Evolutionary conservation across 371 early-diverging fungal species (phyloP), one percentile per base, ranked within the genome.

Genomic region (Mortierella polycephala): DNA sequence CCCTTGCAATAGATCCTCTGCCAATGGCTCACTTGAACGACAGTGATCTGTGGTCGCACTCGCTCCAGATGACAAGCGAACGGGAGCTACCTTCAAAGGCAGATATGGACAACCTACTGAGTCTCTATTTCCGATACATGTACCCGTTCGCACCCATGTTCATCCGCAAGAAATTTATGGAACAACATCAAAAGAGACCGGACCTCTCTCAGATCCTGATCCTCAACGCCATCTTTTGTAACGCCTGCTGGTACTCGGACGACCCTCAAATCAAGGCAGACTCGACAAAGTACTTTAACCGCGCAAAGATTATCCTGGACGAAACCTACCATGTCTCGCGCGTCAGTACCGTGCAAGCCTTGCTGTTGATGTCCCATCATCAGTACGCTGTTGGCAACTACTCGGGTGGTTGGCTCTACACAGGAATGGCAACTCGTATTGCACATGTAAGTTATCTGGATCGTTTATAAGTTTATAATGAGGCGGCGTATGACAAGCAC

Each of bases 141-240:
- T 79, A 79, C 44, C 79, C 79, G 16, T 79, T 79, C 47, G 79
- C 79, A 3, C 79, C 79, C 53, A 79, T 79, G 79, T 79, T 79
- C 73, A 72, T 79, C 57, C 72, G 79, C 59, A 67, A 50, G 47
- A 14, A 60, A 12, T 79, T 79, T 13, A 68, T 79, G 69, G 69
- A 72, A 16, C 67, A 71, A 21, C 59, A 69, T 40, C 21, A 67
- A 12, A 64, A 64, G 50, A 67, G 79, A 37, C 79, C 79, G 3
- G 79, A 79, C 58, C 79, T 79, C 30, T 72, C 72, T 0, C 79
- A 79, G 56, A 79, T 79, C 56, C 44, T 79, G 62, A 79, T 79
- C 49, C 69, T 79, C 53, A 79, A 79, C 51, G 79, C 79, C 63
- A 72, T 79, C 60, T 79, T 79, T 45, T 79, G 79, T 51, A 79